A percentile compares a stretch with the other conserved stretches of the same genome.
Evolutionary conservation across 129 eudicot genomes (phyloP).

Genomic region (Flaveria sonorensis): DNA sequence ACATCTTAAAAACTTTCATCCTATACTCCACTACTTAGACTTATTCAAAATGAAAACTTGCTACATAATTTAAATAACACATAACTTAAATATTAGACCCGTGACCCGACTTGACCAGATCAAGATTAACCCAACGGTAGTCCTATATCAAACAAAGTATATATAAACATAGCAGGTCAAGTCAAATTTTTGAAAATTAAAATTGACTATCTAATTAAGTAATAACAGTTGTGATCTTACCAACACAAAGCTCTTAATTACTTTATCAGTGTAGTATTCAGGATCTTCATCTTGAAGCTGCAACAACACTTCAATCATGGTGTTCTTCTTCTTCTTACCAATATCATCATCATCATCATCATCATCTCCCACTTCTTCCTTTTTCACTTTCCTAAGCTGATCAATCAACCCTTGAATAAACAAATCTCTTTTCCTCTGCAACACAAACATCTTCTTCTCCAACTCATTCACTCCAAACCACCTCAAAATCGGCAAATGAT

Average conservation of each 20-base stretch:
- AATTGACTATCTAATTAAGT: not conserved
- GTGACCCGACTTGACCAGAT: no score
- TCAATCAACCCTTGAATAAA: slow-evolving; percentile 49
- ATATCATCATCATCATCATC: no score
- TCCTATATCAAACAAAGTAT: no score
- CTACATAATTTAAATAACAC: no score
- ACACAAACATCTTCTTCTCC: slow-evolving; percentile 39
- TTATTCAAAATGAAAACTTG: no score
- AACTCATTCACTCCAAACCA: slow-evolving; percentile 44
- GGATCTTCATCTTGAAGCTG: slow-evolving; percentile 35
- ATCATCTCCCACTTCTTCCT: not conserved
- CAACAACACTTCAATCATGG: slow-evolving; percentile 29
- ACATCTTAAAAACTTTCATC: no score
- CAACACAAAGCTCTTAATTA: slow-evolving; percentile 26
- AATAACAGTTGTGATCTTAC: slow-evolving; percentile 12
- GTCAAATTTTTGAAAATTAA: not conserved
- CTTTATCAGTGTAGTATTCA: slow-evolving; percentile 29
- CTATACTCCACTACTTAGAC: no score
- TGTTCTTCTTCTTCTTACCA: slow-evolving; percentile 17
- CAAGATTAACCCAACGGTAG: no score
- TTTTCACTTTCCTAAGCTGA: slow-evolving; percentile 16
- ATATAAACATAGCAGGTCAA: not conserved
- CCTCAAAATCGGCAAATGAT: slow-evolving; percentile 48
- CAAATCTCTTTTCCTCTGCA: slow-evolving; percentile 38
- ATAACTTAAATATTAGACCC: no score